Evolutionary conservation across 306 rosid species (phyloP), one percentile per base, ranked within the genome.

Genomic region (Quercus wislizeni): DNA sequence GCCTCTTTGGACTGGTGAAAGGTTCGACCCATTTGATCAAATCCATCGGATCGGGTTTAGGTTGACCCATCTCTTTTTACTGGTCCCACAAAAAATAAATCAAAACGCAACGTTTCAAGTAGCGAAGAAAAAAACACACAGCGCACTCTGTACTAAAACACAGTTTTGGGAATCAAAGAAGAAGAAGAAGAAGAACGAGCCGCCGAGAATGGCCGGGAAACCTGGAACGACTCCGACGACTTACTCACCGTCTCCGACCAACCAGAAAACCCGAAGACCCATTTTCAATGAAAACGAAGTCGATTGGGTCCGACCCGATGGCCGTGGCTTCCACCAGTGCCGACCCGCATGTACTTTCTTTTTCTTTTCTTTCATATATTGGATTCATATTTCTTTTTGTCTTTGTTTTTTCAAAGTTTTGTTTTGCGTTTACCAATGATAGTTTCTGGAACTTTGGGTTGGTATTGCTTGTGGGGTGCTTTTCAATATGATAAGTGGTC

Each of bases 291-390:
- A 79, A 56, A 82, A 74, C 74, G 89, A 80, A 63, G 75, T 76
- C 58, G 89, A 93, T 63, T 90, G 94, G 99, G 87, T 84, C 81
- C 98, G 98, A 51, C 91, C 98, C 43, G 98, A 91, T 78, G 93
- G 88, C 77, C 98, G 97, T 57, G 88, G 82, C 38, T 91, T 95
- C 81, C 96, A 90, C 73, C 97, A 93, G 82, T 93, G 99, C 82
- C 90, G 99, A 58, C 98, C 97, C 62, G 96, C 98, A 6, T 90
- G 99, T 95, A 89, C 7, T 28, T 25, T 61, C 6, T 28, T 18
- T 18, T 35, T 55, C 57, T 41, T 7, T 49, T 64, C 18, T 65
- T 6, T 75, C 69, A 21, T 25, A 17, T 30, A 3, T 27, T 28
- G 6, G 6, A n/a, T 55, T 38, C 46, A 38, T 38, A 38, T 38